phyloP scores from a whole-genome alignment of 805 yeast species.

The Saturnispora quitensis region DNA sequence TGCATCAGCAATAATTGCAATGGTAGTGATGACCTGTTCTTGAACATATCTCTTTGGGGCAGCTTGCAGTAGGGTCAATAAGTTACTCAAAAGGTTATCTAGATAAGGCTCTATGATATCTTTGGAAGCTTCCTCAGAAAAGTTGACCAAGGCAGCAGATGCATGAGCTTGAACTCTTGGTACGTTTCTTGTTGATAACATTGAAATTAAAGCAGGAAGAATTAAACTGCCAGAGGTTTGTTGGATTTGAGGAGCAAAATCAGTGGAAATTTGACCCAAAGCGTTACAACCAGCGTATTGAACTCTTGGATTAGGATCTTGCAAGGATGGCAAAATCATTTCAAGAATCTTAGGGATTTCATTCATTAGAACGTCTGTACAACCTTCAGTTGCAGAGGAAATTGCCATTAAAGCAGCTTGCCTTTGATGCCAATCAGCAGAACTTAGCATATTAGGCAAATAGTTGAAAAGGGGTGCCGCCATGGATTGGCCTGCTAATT shows the following conservation, averaged over 20 bases:
- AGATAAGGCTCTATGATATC: constrained; percentile 87
- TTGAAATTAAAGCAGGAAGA: constrained; percentile 81
- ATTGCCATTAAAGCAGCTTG: constrained; percentile 97
- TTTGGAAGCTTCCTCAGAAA: constrained; percentile 83
- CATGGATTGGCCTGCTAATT: constrained; percentile 71
- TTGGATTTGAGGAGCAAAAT: constrained; percentile 86
- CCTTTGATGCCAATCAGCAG: constrained; percentile 84
- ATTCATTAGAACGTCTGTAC: constrained; percentile 74
- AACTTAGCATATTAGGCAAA: constrained; percentile 72
- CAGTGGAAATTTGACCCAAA: constrained; percentile 93
- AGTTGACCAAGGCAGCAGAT: constrained; percentile 95
- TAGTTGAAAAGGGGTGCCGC: constrained; percentile 82
- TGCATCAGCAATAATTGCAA: constrained; percentile 95
- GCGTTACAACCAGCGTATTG: constrained; percentile 97
- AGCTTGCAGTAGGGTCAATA: constrained; percentile 68
- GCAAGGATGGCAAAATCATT: constrained; percentile 74
- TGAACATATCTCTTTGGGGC: constrained; percentile 84
- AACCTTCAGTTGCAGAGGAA: constrained; percentile 96
- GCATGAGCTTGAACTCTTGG: constrained; percentile 97
- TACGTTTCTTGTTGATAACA: constrained; percentile 60
- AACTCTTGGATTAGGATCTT: constrained; percentile 86
- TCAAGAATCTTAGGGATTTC: constrained; percentile 79
- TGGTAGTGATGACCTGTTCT: constrained; percentile 93
- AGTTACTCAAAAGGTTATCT: constrained; percentile 66
- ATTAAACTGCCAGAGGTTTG: constrained; percentile 68